Conservation (phyloP, 192 early-diverging fungal genomes). For the Rhizophlyctis rosea region DNA sequence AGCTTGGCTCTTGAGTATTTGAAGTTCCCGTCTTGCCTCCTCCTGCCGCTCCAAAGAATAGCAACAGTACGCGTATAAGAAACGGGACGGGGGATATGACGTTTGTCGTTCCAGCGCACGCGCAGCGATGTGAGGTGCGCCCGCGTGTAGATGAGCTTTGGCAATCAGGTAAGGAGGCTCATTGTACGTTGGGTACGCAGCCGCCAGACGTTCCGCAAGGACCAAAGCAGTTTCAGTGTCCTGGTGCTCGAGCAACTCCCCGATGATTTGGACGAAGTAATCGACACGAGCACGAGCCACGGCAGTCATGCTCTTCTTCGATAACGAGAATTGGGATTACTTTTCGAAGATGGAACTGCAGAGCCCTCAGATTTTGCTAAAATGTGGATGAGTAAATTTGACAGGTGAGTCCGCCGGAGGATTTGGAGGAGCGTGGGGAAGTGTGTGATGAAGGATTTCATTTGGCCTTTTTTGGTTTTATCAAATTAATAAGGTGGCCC, state of each 20-base stretch:
- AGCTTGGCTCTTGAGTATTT: too few relatives aligned
- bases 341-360: too few relatives aligned
- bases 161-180: constrained; percentile 26
- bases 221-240: constrained; percentile 38
- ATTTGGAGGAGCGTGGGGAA: too few relatives aligned
- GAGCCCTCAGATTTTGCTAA: too few relatives aligned
- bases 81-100: constrained; percentile 9
- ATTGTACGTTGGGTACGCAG: constrained; percentile 13
- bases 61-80: constrained; percentile 27
- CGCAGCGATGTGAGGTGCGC: constrained; percentile 2
- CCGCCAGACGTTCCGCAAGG: constrained; percentile 36
- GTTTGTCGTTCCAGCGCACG: constrained; percentile 12
- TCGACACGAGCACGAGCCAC: too few relatives aligned
- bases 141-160: constrained; percentile 19
- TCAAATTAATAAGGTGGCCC: too few relatives aligned
- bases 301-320: too few relatives aligned
- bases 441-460: too few relatives aligned
- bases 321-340: too few relatives aligned
- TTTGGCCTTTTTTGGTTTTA: too few relatives aligned
- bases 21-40: constrained; percentile 23
- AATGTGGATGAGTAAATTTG: too few relatives aligned
- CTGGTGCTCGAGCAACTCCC: constrained; percentile 15
- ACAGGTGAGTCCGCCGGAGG: too few relatives aligned
- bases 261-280: constrained; percentile 9
- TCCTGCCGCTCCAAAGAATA: constrained; percentile 22